These are phyloP conservation scores for Quercus berberidifolia DNA, from an alignment of 306 rosid genomes.

Conservation along the genomic window DNA sequence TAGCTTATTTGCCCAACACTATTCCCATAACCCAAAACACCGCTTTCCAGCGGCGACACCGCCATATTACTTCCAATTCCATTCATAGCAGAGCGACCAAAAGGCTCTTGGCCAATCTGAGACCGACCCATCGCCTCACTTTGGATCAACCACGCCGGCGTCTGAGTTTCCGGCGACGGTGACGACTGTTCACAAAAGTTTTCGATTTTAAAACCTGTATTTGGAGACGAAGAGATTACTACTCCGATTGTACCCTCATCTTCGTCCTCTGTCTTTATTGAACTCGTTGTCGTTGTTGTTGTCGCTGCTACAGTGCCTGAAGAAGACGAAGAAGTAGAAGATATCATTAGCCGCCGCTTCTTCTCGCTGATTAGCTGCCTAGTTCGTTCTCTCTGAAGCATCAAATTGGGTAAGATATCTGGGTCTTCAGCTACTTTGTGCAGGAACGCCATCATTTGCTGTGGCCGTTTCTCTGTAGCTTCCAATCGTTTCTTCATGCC, in stretches of 20 bases:
- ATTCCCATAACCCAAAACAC: conserved; percentile 2
- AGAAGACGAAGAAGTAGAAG: conserved; percentile 37
- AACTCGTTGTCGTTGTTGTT: not conserved
- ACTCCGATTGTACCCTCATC: conserved; percentile 24
- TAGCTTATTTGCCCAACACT: conserved; percentile 23
- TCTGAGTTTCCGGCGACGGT: conserved; percentile 19
- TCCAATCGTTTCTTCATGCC: conserved; percentile 74
- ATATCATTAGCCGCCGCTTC: conserved; percentile 34
- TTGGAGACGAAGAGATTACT: conserved; percentile 40
- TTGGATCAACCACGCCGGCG: conserved; percentile 34
- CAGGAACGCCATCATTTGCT: conserved; percentile 83
- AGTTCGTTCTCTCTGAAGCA: conserved; percentile 33
- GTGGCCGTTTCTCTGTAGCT: conserved; percentile 70
- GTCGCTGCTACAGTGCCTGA: conserved; percentile 30
- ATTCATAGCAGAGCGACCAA: conserved; percentile 5
- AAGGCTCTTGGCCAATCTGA: conserved; percentile 12
- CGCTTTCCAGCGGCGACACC: conserved; percentile 21
- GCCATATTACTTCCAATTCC: not conserved
- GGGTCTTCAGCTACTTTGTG: conserved; percentile 71
- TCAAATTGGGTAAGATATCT: conserved; percentile 49
- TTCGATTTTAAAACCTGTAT: conserved; percentile 40
- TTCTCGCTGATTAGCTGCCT: conserved; percentile 34
- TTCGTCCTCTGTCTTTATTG: conserved; percentile 47
- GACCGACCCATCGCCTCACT: not conserved
- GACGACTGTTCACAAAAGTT: conserved; percentile 16